Conservation (phyloP, 805 yeast species). For the Cyberlindnera sargentensis region DNA sequence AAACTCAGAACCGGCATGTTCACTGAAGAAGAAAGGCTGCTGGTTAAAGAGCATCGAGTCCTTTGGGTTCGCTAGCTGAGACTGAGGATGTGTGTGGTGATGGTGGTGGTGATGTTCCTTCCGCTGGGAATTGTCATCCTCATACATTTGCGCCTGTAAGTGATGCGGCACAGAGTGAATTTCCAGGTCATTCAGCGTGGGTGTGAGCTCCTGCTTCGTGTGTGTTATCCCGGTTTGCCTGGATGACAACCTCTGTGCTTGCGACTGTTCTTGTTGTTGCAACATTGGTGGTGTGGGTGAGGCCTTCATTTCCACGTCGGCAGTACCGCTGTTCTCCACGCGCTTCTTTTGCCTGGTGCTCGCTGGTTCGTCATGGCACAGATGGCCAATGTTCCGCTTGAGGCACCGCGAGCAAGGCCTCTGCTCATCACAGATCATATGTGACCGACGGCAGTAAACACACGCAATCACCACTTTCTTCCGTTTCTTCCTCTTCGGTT, state of each 20-base stretch:
- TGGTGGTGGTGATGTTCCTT: background rate
- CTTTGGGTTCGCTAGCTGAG: constrained; percentile 3
- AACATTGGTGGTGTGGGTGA: background rate
- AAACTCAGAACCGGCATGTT: constrained; percentile 90
- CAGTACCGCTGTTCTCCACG: constrained; percentile 4
- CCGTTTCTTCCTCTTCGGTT: constrained; percentile 32
- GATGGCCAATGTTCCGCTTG: constrained; percentile 79
- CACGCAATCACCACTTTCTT: constrained; percentile 53
- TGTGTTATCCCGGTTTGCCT: no score
- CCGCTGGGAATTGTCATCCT: background rate
- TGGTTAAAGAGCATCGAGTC: constrained; percentile 28
- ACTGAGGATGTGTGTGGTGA: constrained; percentile 3
- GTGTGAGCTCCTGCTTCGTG: constrained; percentile 1
- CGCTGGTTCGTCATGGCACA: constrained; percentile 42
- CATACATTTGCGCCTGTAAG: constrained; percentile 12
- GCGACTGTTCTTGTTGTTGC: background rate
- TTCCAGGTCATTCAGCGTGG: constrained; percentile 10
- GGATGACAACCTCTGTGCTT: background rate
- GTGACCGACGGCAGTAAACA: constrained; percentile 87
- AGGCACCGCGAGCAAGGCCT: constrained; percentile 76
- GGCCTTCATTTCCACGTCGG: background rate
- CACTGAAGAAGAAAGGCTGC: constrained; percentile 79
- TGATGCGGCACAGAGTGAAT: constrained; percentile 18
- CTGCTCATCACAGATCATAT: constrained; percentile 87
- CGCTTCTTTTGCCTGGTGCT: constrained; percentile 19